A percentile compares a stretch with the other conserved stretches of the same genome.
Evolutionary conservation across 495 filamentous ascomycete species (phyloP).

Genomic region (Daldinia decipiens): DNA sequence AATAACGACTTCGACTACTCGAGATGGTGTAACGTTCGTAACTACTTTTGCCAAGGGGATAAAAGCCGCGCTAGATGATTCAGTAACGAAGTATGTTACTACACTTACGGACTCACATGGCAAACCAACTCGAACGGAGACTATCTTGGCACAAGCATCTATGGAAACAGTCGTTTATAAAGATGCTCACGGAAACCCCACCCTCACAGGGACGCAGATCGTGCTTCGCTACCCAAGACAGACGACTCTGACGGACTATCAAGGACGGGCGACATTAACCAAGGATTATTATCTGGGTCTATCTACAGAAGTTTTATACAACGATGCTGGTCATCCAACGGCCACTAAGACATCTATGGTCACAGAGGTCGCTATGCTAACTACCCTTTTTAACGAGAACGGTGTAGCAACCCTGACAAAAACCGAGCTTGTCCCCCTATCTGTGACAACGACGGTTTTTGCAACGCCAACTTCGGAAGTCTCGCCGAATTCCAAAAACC

Average conservation of each 20-base stretch:
- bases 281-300: conserved; percentile 27
- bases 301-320: conserved; percentile 28
- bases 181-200: conserved; percentile 17
- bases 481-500: conserved; percentile 1
- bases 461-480: conserved; percentile 28
- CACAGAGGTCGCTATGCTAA: conserved; percentile 16
- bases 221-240: conserved; percentile 8
- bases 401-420: conserved; percentile 30
- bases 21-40: not conserved
- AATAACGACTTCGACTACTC: conserved; percentile 18
- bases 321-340: conserved; percentile 28
- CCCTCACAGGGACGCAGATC: conserved; percentile 17
- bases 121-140: conserved; percentile 25
- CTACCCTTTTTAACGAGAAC: conserved; percentile 30
- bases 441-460: conserved; percentile 19
- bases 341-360: conserved; percentile 27
- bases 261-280: conserved; percentile 35
- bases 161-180: not conserved
- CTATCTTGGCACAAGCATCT: conserved; percentile 2
- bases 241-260: conserved; percentile 35
- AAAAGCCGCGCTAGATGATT: not conserved
- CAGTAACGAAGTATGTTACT: not conserved
- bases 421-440: conserved; percentile 35
- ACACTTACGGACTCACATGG: conserved; percentile 21
- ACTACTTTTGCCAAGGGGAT: conserved; percentile 12